Evolutionary conservation across 345 rosid genomes (phyloP).

Genomic region (Turnera subulata): DNA sequence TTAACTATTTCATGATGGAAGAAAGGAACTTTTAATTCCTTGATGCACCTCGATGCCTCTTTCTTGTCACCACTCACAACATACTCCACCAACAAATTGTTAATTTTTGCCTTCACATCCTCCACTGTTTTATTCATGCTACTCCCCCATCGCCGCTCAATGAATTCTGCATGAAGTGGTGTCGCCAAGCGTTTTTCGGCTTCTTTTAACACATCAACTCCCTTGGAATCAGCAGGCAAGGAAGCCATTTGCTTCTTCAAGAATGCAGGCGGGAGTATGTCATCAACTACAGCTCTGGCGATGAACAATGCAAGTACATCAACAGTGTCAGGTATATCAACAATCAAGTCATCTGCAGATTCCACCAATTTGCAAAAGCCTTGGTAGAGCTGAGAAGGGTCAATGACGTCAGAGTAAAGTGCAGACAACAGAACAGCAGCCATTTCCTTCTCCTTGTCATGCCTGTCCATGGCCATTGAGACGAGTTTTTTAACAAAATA

Average conservation of each 20-base stretch:
- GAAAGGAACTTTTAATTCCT: constrained; percentile 74
- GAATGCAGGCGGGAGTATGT: constrained; percentile 78
- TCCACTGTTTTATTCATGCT: constrained; percentile 74
- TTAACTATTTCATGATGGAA: constrained; percentile 88
- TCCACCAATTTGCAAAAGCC: constrained; percentile 67
- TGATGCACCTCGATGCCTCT: constrained; percentile 76
- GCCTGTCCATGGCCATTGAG: constrained; percentile 79
- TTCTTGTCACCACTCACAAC: constrained; percentile 65
- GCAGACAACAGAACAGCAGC: constrained; percentile 66
- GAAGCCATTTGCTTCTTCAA: constrained; percentile 47
- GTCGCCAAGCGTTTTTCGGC: constrained; percentile 74
- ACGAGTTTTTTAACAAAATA: constrained; percentile 79
- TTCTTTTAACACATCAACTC: constrained; percentile 53
- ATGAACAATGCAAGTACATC: constrained; percentile 72
- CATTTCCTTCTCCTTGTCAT: constrained; percentile 89
- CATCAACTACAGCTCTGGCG: constrained; percentile 88
- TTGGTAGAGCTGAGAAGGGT: constrained; percentile 61
- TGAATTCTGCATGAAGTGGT: constrained; percentile 70
- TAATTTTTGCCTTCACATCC: constrained; percentile 69
- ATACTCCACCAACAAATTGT: constrained; percentile 57
- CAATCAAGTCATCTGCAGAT: constrained; percentile 73
- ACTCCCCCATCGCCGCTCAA: constrained; percentile 79
- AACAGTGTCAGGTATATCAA: constrained; percentile 73
- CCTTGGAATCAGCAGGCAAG: constrained; percentile 49
- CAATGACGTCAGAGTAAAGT: constrained; percentile 59